phyloP scores from a whole-genome alignment of 768 basidiomycete genomes.

The Termitomyces sp. region DNA sequence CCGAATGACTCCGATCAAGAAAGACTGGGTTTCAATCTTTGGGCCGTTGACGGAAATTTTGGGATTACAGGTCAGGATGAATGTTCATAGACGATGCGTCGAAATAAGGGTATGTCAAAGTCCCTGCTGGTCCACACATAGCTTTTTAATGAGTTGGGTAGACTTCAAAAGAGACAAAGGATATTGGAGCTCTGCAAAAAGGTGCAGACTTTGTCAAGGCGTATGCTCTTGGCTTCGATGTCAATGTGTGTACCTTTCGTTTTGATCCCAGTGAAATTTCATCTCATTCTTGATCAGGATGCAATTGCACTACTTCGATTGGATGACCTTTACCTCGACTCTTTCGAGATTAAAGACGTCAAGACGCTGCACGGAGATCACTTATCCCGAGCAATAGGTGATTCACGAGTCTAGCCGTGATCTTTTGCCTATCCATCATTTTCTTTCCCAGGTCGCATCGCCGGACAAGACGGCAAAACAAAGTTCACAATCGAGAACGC shows the following conservation, averaged over 20 bases:
- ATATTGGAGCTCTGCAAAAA: conserved; percentile 90
- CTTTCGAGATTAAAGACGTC: conserved; percentile 98
- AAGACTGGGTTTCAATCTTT: conserved; percentile 33
- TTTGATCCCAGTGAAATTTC: not conserved
- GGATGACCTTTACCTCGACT: conserved; percentile 97
- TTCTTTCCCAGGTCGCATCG: conserved; percentile 73
- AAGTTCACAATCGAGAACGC: conserved; percentile 99
- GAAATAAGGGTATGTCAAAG: conserved; percentile 76
- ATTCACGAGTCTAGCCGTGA: conserved; percentile 8
- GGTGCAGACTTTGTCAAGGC: conserved; percentile 97
- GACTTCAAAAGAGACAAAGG: conserved; percentile 95
- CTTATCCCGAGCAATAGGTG: conserved; percentile 94
- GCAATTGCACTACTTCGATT: conserved; percentile 91
- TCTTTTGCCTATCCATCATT: conserved; percentile 2
- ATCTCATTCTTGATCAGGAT: conserved; percentile 49
- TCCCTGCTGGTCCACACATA: not conserved
- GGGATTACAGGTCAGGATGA: conserved; percentile 96
- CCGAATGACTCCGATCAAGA: conserved; percentile 95
- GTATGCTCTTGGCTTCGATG: conserved; percentile 90
- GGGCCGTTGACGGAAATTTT: conserved; percentile 93
- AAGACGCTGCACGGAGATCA: conserved; percentile 98
- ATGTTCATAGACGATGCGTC: conserved; percentile 80
- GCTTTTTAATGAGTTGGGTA: conserved; percentile 19
- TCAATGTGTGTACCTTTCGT: conserved; percentile 59
- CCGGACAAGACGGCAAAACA: conserved; percentile 97